phyloP scores from a whole-genome alignment of 2,329 filamentous ascomycete genomes.

The Aplosporella prunicola region DNA sequence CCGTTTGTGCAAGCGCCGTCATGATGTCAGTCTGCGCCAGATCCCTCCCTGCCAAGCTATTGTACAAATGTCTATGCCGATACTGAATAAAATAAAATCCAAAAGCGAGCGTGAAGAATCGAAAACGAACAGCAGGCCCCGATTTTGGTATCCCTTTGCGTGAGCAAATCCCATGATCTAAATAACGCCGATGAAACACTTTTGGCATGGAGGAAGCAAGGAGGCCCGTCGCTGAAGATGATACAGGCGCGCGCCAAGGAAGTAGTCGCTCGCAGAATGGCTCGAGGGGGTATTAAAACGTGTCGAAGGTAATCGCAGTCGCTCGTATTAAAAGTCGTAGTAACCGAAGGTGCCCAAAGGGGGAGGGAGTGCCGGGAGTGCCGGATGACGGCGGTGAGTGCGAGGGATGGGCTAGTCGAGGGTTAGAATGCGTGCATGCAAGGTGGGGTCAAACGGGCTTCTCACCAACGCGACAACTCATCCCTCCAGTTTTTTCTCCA shows the following conservation, averaged over 20 bases:
- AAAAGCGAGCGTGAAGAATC: not conserved
- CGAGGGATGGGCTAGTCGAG: conserved; percentile 11
- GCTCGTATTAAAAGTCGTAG: conserved; percentile 12
- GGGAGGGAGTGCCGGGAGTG: conserved; percentile 3
- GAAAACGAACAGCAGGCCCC: conserved; percentile 6
- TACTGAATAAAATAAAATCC: too few relatives aligned
- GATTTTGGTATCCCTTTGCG: conserved; percentile 32
- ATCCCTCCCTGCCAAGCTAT: too few relatives aligned
- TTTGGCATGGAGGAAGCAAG: conserved; percentile 12
- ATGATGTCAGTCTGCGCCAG: too few relatives aligned
- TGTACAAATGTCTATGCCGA: too few relatives aligned
- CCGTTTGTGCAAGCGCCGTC: conserved; percentile 10
- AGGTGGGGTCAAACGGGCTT: conserved; percentile 6
- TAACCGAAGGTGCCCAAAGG: conserved; percentile 6
- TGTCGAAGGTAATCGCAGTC: conserved; percentile 12
- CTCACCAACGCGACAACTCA: conserved; percentile 7
- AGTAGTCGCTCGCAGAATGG: conserved; percentile 16
- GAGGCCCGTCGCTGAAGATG: conserved; percentile 24
- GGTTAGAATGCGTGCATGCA: conserved; percentile 9
- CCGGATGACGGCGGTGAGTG: conserved; percentile 7
- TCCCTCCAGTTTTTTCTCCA: conserved; percentile 5
- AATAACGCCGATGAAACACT: conserved; percentile 23
- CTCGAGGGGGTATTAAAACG: conserved; percentile 29
- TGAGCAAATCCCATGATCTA: conserved; percentile 30
- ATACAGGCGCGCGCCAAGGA: conserved; percentile 14